phyloP scores from a whole-genome alignment of 2,329 filamentous ascomycete genomes.

The Alternaria longipes region DNA sequence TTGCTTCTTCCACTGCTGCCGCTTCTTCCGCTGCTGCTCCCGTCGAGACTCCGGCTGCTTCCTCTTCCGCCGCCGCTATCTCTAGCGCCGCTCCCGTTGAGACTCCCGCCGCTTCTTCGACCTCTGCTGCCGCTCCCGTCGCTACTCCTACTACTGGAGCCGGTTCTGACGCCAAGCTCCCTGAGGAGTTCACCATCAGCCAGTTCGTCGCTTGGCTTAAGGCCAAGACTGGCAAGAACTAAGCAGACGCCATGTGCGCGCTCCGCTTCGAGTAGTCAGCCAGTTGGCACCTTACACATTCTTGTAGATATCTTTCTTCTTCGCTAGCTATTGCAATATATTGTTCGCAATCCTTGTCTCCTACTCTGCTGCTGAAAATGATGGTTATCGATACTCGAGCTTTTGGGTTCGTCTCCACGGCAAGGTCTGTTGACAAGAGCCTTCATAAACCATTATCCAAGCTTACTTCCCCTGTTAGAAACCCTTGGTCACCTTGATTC shows the following conservation, averaged over 20 bases:
- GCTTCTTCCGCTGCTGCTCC: slow-evolving; percentile 1
- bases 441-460: neutral
- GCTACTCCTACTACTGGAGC: slow-evolving; percentile 22
- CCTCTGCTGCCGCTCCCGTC: slow-evolving; percentile 10
- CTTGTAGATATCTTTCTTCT: slow-evolving; percentile 25
- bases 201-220: slow-evolving; percentile 41
- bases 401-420: neutral
- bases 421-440: neutral
- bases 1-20: neutral
- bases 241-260: neutral
- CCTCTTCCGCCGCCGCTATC: slow-evolving; percentile 11
- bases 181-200: slow-evolving; percentile 38
- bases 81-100: slow-evolving; percentile 11
- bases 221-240: slow-evolving; percentile 24
- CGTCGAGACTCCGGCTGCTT: slow-evolving; percentile 9
- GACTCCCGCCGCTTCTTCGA: slow-evolving; percentile 18
- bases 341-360: neutral
- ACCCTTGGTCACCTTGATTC: too few species aligned
- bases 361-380: neutral
- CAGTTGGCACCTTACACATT: slow-evolving; percentile 9
- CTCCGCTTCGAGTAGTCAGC: neutral
- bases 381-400: neutral
- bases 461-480: slow-evolving; percentile 5
- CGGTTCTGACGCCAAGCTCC: slow-evolving; percentile 27
- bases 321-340: neutral